phyloP scores from a whole-genome alignment of 2,329 filamentous ascomycete genomes.

The Aspergillus terreus region DNA sequence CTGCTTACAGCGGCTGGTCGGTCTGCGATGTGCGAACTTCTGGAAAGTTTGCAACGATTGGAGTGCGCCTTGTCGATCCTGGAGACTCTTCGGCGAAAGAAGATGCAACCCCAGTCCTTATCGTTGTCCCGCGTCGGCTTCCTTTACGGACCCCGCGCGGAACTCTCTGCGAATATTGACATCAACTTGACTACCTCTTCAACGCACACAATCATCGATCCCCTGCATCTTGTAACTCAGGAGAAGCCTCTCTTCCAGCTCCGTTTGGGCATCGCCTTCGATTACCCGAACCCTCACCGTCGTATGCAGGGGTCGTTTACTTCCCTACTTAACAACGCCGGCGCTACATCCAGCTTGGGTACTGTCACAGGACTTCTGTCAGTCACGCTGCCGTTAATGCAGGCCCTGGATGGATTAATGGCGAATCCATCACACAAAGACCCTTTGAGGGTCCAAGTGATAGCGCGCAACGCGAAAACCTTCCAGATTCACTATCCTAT shows the following conservation, averaged over 20 bases:
- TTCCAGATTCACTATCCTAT: constrained; percentile 35
- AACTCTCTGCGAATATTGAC: constrained; percentile 28
- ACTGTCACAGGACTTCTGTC: constrained; percentile 29
- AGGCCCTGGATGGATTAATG: constrained; percentile 33
- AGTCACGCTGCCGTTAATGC: constrained; percentile 37
- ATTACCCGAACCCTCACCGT: constrained; percentile 35
- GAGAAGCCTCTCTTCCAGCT: constrained; percentile 24
- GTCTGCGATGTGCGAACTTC: constrained; percentile 31
- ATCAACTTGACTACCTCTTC: constrained; percentile 24
- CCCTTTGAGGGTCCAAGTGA: constrained; percentile 28
- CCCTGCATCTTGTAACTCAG: constrained; percentile 18
- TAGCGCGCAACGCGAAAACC: constrained; percentile 32
- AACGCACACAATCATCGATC: constrained; percentile 17
- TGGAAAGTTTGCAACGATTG: constrained; percentile 36
- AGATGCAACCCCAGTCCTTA: constrained; percentile 28
- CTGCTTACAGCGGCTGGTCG: constrained; percentile 34
- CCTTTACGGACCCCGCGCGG: constrained; percentile 27
- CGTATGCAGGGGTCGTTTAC: constrained; percentile 39
- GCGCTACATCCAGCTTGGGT: constrained; percentile 27
- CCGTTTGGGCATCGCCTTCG: constrained; percentile 32
- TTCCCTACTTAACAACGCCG: constrained; percentile 31
- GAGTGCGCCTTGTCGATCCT: constrained; percentile 35
- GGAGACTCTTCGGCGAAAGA: constrained; percentile 31
- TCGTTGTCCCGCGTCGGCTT: constrained; percentile 36
- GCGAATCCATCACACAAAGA: constrained; percentile 19